Evolutionary conservation across 441 rosid species (phyloP), one percentile per base, ranked within the genome.

Genomic region (Bocquillonia castaneifolia): DNA sequence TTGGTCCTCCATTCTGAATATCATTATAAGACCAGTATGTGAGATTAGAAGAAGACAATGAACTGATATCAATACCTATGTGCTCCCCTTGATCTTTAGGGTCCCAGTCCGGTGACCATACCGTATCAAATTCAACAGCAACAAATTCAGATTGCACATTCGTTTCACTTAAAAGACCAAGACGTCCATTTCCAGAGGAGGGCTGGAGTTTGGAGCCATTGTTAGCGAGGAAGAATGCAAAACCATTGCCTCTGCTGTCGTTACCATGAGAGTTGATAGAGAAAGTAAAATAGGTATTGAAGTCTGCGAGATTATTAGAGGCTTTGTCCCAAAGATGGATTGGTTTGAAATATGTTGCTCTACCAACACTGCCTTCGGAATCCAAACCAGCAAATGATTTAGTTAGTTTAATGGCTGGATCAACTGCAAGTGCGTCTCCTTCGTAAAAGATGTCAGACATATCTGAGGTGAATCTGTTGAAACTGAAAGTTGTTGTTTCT

Each of bases 41-140:
- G 32, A 36, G 9, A 3, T 1, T 10, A 8, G 18, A n/a, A 6
- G 84, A 81, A 5, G 1, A 1, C 42, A 45, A 2, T 9, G 74
- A 69, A 26, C 70, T 50, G 54, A 81, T 7, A 54, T 81, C 68
- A 0, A 81, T 70, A 39, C 81, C 81, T 7, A 81, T 60, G 59
- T 81, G 85, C 1, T 47, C 3, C 1, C 14, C 0, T 4, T 1
- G 0, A 34, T 3, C 29, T 10, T 1, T 0, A 0, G 79, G 75
- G 54, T 74, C 78, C 29, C 67, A 67, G 1, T 0, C 0, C 7
- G 31, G 7, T 6, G 40, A 66, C 0, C 0, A 1, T 10, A 6
- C 44, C 10, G 74, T 67, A 52, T 81, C 81, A 32, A 81, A 76
- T 65, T 79, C 85, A 32, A 75, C 79, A 0, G 83, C 85, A 0